Conservation (phyloP, 73 alveolate genomes). For the Symbiodinium pilosum region DNA sequence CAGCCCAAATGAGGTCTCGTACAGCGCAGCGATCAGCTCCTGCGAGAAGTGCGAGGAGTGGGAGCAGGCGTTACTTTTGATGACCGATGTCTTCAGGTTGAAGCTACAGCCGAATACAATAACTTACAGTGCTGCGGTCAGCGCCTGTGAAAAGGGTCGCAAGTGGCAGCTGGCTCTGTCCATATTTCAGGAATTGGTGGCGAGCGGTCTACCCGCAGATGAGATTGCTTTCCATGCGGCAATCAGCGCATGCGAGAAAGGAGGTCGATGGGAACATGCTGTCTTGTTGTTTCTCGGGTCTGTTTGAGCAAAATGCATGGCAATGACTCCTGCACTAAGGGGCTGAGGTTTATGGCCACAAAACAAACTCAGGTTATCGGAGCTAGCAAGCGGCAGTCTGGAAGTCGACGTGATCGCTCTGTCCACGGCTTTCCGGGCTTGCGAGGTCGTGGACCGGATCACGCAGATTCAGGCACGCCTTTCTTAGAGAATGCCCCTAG, state of each 20-base stretch:
- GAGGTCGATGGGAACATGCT: constrained; percentile 7
- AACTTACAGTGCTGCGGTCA: constrained; percentile 1
- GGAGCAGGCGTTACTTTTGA: not conserved
- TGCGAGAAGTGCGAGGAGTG: constrained; percentile 19
- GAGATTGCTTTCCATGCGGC: constrained; percentile 15
- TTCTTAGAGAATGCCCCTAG: too few relatives aligned
- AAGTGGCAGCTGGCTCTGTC: not conserved
- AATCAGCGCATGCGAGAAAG: not conserved
- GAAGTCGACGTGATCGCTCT: constrained; percentile 2
- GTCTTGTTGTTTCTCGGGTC: too few relatives aligned
- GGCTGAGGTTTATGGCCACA: too few relatives aligned
- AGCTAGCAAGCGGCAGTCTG: not conserved
- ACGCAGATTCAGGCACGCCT: not conserved
- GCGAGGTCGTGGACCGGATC: not conserved
- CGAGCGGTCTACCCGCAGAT: not conserved
- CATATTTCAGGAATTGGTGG: not conserved
- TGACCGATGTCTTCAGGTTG: not conserved
- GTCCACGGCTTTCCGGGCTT: not conserved
- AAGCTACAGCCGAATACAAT: not conserved
- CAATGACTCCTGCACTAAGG: too few relatives aligned
- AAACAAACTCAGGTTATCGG: too few relatives aligned
- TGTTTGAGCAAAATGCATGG: too few relatives aligned
- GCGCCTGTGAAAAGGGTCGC: constrained; percentile 4
- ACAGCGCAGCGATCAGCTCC: constrained; percentile 12
- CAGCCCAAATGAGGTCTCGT: not conserved